phyloP scores from a whole-genome alignment of 768 basidiomycete species.

The Suillus occidentalis region DNA sequence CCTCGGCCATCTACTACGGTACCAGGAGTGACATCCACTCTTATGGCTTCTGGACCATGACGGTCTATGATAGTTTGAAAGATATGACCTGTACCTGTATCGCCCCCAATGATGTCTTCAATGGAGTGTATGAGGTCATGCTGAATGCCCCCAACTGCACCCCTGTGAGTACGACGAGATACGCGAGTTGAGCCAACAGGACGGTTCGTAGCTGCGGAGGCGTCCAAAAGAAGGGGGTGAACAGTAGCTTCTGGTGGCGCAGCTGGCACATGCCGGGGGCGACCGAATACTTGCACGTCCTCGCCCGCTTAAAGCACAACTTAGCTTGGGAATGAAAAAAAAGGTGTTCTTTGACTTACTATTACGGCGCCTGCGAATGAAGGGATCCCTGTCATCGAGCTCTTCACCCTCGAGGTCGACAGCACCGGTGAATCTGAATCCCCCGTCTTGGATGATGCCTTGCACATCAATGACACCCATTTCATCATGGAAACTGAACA shows the following conservation, averaged over 20 bases:
- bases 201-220: conserved; percentile 45
- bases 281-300: conserved; percentile 62
- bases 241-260: conserved; percentile 69
- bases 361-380: conserved; percentile 55
- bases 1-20: conserved; percentile 60
- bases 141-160: conserved; percentile 45
- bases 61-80: conserved; percentile 80
- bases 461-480: conserved; percentile 39
- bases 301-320: conserved; percentile 43
- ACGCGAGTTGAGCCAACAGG: conserved; percentile 46
- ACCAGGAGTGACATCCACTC: conserved; percentile 73
- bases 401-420: conserved; percentile 47
- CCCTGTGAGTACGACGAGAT: conserved; percentile 57
- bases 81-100: conserved; percentile 77
- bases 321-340: conserved; percentile 5
- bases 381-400: conserved; percentile 42
- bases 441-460: conserved; percentile 41
- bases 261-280: conserved; percentile 49
- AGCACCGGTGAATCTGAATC: conserved; percentile 56
- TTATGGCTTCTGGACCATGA: conserved; percentile 65
- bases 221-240: conserved; percentile 81
- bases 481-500: conserved; percentile 40
- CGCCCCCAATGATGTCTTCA: conserved; percentile 78
- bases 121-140: conserved; percentile 73
- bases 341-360: conserved; percentile 7